A percentile compares a stretch with the other conserved stretches of the same genome.
phyloP scores from a whole-genome alignment of 2,329 filamentous ascomycete species.

The Plectosphaerella cucumerina region DNA sequence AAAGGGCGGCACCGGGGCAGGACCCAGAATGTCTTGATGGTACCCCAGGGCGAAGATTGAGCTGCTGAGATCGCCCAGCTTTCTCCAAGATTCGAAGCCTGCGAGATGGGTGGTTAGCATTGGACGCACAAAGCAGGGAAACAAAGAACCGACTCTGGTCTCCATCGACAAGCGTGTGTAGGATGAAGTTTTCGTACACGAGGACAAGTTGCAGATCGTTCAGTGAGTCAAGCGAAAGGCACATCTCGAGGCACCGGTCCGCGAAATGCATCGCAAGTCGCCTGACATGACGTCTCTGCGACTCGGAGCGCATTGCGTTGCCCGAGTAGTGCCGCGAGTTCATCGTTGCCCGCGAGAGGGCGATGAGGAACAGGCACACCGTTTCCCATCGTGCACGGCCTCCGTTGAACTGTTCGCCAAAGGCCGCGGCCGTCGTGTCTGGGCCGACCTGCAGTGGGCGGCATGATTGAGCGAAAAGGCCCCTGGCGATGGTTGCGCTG shows the following conservation, averaged over 20 bases:
- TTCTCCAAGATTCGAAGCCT: conserved; percentile 43
- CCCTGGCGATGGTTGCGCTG: conserved; percentile 1
- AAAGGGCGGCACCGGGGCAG: conserved; percentile 24
- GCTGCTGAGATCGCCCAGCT: conserved; percentile 38
- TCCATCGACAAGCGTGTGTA: conserved; percentile 35
- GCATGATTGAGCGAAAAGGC: conserved; percentile 6
- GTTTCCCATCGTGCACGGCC: conserved; percentile 18
- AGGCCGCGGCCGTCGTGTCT: conserved; percentile 6
- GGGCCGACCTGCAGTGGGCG: conserved; percentile 4
- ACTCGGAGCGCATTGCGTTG: conserved; percentile 6
- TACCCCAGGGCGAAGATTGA: conserved; percentile 42
- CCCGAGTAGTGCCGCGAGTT: conserved; percentile 7
- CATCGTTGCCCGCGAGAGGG: conserved; percentile 16
- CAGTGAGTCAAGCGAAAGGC: conserved; percentile 21
- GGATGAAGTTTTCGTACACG: conserved; percentile 42
- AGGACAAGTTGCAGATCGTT: conserved; percentile 39
- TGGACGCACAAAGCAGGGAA: not conserved
- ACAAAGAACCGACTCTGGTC: conserved; percentile 33
- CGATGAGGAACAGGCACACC: conserved; percentile 17
- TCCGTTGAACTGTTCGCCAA: conserved; percentile 11
- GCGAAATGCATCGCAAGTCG: conserved; percentile 14
- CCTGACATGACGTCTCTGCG: conserved; percentile 11
- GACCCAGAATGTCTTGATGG: conserved; percentile 30
- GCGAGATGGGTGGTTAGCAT: not conserved
- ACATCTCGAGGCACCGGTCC: conserved; percentile 18